Evolutionary conservation across 768 basidiomycete species (phyloP).

Genomic region (Termitomyces heimii): DNA sequence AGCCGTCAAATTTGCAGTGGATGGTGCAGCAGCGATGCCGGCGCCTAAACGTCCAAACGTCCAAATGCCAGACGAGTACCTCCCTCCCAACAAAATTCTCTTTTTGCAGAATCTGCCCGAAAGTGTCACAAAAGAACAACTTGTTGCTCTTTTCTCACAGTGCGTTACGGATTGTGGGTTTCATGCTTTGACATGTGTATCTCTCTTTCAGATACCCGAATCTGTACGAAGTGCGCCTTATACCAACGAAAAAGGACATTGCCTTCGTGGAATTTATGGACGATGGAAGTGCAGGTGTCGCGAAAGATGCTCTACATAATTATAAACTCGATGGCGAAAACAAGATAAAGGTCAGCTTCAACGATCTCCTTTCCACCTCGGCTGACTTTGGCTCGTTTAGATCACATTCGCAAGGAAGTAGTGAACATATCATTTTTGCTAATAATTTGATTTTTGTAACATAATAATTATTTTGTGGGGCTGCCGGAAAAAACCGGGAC

Average conservation of each 20-base stretch:
- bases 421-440: background rate
- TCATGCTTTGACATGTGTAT: background rate
- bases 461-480: background rate
- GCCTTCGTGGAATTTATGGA: slow-evolving; percentile 98
- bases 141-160: slow-evolving; percentile 89
- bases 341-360: slow-evolving; percentile 82
- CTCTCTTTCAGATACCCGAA: slow-evolving; percentile 72
- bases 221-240: slow-evolving; percentile 95
- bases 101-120: slow-evolving; percentile 98
- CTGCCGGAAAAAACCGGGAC: slow-evolving; percentile 13
- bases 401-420: slow-evolving; percentile 76
- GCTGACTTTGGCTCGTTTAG: slow-evolving; percentile 24
- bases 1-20: slow-evolving; percentile 37
- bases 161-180: slow-evolving; percentile 21
- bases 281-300: slow-evolving; percentile 85
- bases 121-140: slow-evolving; percentile 86
- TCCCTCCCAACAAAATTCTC: slow-evolving; percentile 98
- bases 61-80: slow-evolving; percentile 99
- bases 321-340: slow-evolving; percentile 96
- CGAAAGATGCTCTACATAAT: slow-evolving; percentile 96
- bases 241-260: slow-evolving; percentile 95
- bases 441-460: slow-evolving; percentile 2
- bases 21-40: slow-evolving; percentile 59
- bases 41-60: slow-evolving; percentile 76
- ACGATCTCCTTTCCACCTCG: background rate